Evolutionary conservation across 495 filamentous ascomycete genomes (phyloP), one percentile per base, ranked within the genome.

Genomic region (Hypomontagnella monticulosa): DNA sequence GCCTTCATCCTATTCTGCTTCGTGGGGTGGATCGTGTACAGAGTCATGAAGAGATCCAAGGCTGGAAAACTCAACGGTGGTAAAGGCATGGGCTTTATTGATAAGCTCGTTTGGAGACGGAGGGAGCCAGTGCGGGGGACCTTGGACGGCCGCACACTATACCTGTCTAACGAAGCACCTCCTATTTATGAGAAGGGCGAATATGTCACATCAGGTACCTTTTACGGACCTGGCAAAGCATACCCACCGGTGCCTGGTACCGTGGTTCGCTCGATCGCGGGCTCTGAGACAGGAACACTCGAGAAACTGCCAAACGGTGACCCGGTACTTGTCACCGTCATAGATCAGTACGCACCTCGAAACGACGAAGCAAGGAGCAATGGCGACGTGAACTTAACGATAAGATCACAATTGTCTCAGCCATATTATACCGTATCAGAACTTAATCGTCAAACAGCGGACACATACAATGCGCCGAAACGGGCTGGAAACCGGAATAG

Each of bases 1-100:
- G 72, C 68, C 4, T 82, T 81, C 42, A 74, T 81, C 15, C 40
- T 82, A 12, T 30, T 80, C 34, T 79, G 71, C 50, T 79, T 79
- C 64, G 57, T 80, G 38, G 54, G 50, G 8, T 82, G 75, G 76
- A 67, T 78, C 32, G 50, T 77, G 18, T 79, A 72, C 63, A 71
- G 74, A 30, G 59, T 73, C 16, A 56, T 75, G 47, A 81, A 73
- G 54, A 79, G 69, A 58, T 58, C 73, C 7, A 77, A 67, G 42
- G 67, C 53, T 0, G 52, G 56, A 6, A 44, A 30, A 9, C 36
- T 30, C 1, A 41, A 37, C 11, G 44, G 61, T 2, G 55, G 37
- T 30, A 18, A 61, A 14, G 55, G 44, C 33, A 54, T 50, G 30
- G 59, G 57, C 5, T 66, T 71, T 37, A 59, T 59, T 15, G 59